phyloP scores from a whole-genome alignment of 352 stramenopile genomes.

The Pythium periplocum region DNA sequence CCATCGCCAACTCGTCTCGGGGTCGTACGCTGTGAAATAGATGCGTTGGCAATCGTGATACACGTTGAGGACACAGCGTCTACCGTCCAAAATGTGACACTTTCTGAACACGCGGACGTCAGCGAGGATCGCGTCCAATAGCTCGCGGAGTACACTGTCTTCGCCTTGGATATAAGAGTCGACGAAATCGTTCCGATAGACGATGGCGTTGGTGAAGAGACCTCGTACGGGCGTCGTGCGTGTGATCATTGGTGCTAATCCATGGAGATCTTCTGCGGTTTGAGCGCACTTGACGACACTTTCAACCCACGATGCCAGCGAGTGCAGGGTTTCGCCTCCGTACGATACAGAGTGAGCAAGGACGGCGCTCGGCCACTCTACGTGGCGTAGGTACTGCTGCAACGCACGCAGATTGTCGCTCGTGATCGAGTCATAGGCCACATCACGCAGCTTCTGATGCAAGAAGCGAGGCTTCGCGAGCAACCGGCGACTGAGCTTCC shows the following conservation, averaged over 20 bases:
- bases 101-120: conserved; percentile 65
- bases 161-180: conserved; percentile 15
- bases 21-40: conserved; percentile 68
- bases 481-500: conserved; percentile 53
- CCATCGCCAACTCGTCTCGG: conserved; percentile 41
- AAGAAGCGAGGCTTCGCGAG: conserved; percentile 45
- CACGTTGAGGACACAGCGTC: conserved; percentile 54
- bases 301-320: conserved; percentile 51
- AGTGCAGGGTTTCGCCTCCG: conserved; percentile 30
- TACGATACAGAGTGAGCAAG: conserved; percentile 22
- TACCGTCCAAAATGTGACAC: conserved; percentile 31
- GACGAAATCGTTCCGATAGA: conserved; percentile 28
- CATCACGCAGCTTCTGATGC: conserved; percentile 33
- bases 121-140: conserved; percentile 55
- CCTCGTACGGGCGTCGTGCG: conserved; percentile 43
- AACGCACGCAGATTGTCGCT: conserved; percentile 50
- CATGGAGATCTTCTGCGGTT: conserved; percentile 34
- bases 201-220: conserved; percentile 63
- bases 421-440: conserved; percentile 36
- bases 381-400: conserved; percentile 45
- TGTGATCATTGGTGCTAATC: conserved; percentile 40
- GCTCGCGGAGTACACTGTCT: conserved; percentile 27
- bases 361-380: conserved; percentile 37
- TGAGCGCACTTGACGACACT: conserved; percentile 32
- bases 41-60: conserved; percentile 68